Conservation (phyloP, 169 alveolate species). For the Plasmodium blacklocki region DNA sequence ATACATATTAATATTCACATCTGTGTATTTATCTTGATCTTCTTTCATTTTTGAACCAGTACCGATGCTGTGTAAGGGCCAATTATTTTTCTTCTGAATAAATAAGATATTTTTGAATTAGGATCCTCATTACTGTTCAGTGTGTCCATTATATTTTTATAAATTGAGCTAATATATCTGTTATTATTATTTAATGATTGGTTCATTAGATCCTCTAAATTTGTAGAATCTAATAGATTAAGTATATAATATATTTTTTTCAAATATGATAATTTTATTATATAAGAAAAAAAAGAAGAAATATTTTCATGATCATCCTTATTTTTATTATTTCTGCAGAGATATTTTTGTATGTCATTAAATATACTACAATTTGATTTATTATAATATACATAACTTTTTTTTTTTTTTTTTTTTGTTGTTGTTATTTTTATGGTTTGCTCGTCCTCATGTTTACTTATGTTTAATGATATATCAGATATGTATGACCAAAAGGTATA, state of each 20-base stretch:
- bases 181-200: slow-evolving; percentile 29
- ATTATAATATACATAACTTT: no score
- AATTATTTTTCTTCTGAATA: slow-evolving; percentile 34
- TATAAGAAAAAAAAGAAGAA: slow-evolving; percentile 10
- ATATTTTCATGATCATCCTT: not conserved
- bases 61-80: slow-evolving; percentile 63
- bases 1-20: not conserved
- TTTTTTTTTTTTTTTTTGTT: not conserved
- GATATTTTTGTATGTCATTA: not conserved
- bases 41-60: slow-evolving; percentile 9
- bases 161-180: slow-evolving; percentile 23
- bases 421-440: not conserved
- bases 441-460: not conserved
- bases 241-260: slow-evolving; percentile 20
- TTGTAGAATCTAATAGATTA: slow-evolving; percentile 15
- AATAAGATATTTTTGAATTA: not conserved
- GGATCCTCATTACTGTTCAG: not conserved
- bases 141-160: slow-evolving; percentile 9
- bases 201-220: slow-evolving; percentile 30
- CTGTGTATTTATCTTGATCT: no score
- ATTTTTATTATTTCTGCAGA: not conserved
- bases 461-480: slow-evolving; percentile 1
- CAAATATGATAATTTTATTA: slow-evolving; percentile 24
- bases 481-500: slow-evolving; percentile 48
- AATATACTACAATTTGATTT: not conserved